Percentiles rank a stretch among this genome's conserved stretches.
phyloP scores from a whole-genome alignment of 257 asterid genomes.

The Solanum chmielewskii region DNA sequence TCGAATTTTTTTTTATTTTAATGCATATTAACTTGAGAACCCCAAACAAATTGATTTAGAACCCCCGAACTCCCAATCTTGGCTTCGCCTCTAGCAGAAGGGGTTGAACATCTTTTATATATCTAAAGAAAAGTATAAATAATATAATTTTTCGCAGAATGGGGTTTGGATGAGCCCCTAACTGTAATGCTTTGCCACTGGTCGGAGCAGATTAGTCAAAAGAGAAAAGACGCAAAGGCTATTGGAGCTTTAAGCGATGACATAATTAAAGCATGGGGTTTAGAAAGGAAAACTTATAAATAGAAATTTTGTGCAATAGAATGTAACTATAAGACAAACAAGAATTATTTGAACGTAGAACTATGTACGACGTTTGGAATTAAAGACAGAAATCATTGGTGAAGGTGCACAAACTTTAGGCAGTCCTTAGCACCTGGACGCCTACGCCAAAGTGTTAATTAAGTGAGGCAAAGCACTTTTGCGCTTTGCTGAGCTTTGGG shows the following conservation, averaged over 20 bases:
- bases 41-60: too few species aligned
- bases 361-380: neutral
- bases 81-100: too few species aligned
- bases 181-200: too few species aligned
- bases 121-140: too few species aligned
- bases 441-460: neutral
- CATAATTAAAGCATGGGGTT: neutral
- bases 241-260: neutral
- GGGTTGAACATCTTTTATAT: too few species aligned
- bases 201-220: neutral
- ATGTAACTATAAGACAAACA: neutral
- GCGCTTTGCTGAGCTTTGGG: neutral
- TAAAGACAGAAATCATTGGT: neutral
- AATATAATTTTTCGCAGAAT: too few species aligned
- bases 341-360: neutral
- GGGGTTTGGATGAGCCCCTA: too few species aligned
- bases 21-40: too few species aligned
- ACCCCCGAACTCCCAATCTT: too few species aligned
- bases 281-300: neutral
- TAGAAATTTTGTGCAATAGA: neutral
- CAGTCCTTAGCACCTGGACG: neutral
- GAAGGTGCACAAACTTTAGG: neutral
- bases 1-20: too few species aligned
- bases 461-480: neutral
- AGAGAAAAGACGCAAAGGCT: neutral